Evolutionary conservation across 306 rosid genomes (phyloP), one percentile per base, ranked within the genome.

Genomic region (Astragalus glycyphyllos): DNA sequence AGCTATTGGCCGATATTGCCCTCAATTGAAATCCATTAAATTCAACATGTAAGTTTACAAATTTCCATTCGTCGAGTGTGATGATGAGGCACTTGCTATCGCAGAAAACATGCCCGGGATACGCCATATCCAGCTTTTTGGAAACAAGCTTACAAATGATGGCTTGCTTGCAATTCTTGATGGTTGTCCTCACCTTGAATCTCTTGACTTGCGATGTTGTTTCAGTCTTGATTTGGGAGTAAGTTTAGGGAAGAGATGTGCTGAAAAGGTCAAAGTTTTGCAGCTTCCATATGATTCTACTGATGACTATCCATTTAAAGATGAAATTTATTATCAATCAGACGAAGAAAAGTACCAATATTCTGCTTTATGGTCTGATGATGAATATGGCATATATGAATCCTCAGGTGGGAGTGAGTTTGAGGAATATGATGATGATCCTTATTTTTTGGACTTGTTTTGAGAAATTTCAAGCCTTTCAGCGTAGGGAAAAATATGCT

Each of bases 181-280:
- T 29, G 77, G 86, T 12, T 90, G 97, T 84, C 77, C 87, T 58
- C 60, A 47, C 48, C 87, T 90, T 12, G 82, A 81, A 79, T 80
- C 82, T 40, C 94, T 90, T 38, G 94, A 88, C 71, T 62, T 90
- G 34, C 81, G 88, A 2, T 64, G 26, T 1, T 88, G 96, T 73
- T 80, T 61, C 72, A 72, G 79, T 38, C 53, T 90, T 48, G 57
- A 8, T 7, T 35, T 84, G 29, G 69, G 7, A 1, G 88, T 77
- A 49, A 29, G 51, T 65, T 41, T 86, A 76, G 81, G 77, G 49
- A 58, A 23, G 47, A 69, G 75, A 55, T 86, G 88, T 74, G 42
- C 70, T 2, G 77, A 81, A 37, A 81, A 68, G 64, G 81, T 87
- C 8, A 87, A 72, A 57, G 23, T 46, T 61, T 65, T 90, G 44